These are phyloP conservation scores for Colletotrichum cereale DNA, from an alignment of 2,329 filamentous ascomycete genomes.

Conservation along the genomic window DNA sequence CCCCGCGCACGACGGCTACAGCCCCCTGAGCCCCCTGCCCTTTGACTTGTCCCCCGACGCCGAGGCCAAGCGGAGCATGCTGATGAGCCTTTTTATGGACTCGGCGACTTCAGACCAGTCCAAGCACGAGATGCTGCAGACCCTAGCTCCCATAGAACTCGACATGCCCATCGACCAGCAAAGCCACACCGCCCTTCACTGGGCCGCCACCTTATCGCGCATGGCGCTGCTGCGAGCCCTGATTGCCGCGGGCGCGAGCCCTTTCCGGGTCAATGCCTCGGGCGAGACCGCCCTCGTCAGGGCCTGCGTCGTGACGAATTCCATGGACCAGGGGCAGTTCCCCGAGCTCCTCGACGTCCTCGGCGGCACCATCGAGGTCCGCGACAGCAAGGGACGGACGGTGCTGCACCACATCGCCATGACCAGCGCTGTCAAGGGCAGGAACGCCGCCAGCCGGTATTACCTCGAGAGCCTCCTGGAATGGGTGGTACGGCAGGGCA, in stretches of 20 bases:
- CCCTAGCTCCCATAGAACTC: constrained; percentile 82
- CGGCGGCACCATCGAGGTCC: constrained; percentile 88
- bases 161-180: constrained; percentile 93
- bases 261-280: constrained; percentile 87
- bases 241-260: constrained; percentile 86
- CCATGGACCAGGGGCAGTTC: constrained; percentile 90
- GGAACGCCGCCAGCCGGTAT: constrained; percentile 91
- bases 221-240: constrained; percentile 85
- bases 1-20: constrained; percentile 58
- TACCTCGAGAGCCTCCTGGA: constrained; percentile 95
- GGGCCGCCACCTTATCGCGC: constrained; percentile 93
- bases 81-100: constrained; percentile 88
- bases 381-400: constrained; percentile 89
- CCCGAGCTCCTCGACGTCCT: constrained; percentile 90
- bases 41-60: constrained; percentile 72
- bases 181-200: constrained; percentile 91
- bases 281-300: constrained; percentile 95
- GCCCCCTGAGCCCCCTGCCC: constrained; percentile 74
- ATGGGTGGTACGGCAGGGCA: constrained; percentile 91
- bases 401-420: constrained; percentile 97
- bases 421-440: constrained; percentile 93
- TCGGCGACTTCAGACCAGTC: constrained; percentile 76
- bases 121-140: constrained; percentile 81
- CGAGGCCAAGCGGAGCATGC: constrained; percentile 83
- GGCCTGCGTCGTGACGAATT: constrained; percentile 93